These are phyloP conservation scores for Cryphonectria carpinicola DNA, from an alignment of 2,329 filamentous ascomycete genomes.

Conservation along the genomic window DNA sequence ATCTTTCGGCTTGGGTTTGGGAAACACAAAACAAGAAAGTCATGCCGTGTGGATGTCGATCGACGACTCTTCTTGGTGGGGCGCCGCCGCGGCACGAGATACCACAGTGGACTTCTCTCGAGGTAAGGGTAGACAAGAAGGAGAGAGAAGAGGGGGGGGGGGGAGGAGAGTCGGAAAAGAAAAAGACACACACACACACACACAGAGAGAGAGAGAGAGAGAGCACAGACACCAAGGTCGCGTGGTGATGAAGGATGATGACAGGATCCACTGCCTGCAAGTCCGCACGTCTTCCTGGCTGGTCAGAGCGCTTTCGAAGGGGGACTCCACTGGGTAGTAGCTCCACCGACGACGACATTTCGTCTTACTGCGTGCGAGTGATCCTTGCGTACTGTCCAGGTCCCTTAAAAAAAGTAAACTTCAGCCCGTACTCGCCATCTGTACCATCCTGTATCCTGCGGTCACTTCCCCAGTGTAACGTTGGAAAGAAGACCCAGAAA, in stretches of 20 bases:
- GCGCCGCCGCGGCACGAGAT: neutral
- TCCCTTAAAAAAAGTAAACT: neutral
- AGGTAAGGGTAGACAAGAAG: neutral
- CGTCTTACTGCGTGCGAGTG: neutral
- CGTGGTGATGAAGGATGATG: slow-evolving; percentile 16
- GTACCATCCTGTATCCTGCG: neutral
- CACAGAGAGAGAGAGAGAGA: too few relatives aligned
- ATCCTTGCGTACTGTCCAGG: neutral
- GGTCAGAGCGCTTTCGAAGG: neutral
- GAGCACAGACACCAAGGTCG: slow-evolving; percentile 6
- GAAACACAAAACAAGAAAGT: neutral
- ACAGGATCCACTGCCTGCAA: slow-evolving; percentile 18
- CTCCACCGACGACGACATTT: slow-evolving; percentile 9
- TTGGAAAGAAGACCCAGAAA: neutral
- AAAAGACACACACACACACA: neutral
- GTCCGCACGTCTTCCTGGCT: slow-evolving; percentile 10
- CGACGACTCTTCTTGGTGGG: neutral
- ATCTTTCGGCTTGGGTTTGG: neutral
- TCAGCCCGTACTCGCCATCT: slow-evolving; percentile 5
- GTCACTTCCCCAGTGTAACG: neutral
- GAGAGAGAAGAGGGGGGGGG: neutral
- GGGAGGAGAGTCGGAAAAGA: neutral
- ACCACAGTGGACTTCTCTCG: neutral
- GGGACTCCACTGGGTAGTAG: neutral
- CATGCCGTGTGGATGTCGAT: neutral